Percentiles rank a stretch among this genome's conserved stretches.
Conservation (phyloP, 2,329 filamentous ascomycete species). For the Claviceps maximensis region DNA sequence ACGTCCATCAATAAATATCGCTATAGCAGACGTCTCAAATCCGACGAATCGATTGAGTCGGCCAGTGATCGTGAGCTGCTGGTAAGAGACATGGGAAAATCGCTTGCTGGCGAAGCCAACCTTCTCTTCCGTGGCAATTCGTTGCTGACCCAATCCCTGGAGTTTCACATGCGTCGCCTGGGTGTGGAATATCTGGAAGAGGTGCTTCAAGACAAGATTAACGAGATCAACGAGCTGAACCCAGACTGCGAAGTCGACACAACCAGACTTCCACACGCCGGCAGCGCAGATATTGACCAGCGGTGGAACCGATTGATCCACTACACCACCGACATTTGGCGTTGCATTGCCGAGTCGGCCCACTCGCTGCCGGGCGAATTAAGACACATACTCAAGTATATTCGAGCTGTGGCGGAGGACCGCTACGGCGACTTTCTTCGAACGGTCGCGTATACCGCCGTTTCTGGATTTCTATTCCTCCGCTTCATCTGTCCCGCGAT, state of each 20-base stretch:
- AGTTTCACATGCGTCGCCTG: conserved; percentile 88
- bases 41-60: conserved; percentile 53
- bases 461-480: conserved; percentile 87
- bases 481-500: conserved; percentile 96
- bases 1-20: conserved; percentile 59
- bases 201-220: conserved; percentile 70
- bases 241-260: conserved; percentile 93
- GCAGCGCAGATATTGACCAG: conserved; percentile 57
- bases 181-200: conserved; percentile 89
- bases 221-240: conserved; percentile 81
- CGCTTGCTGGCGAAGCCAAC: conserved; percentile 77
- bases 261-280: conserved; percentile 47
- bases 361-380: conserved; percentile 67
- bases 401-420: conserved; percentile 84
- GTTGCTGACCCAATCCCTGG: conserved; percentile 79
- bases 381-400: conserved; percentile 76
- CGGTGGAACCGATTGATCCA: conserved; percentile 71
- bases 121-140: conserved; percentile 92
- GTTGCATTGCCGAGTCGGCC: conserved; percentile 64
- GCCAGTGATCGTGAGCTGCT: conserved; percentile 54
- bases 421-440: conserved; percentile 86
- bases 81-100: conserved; percentile 66
- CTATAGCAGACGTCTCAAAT: conserved; percentile 57
- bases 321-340: conserved; percentile 75
- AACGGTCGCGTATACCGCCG: conserved; percentile 82